Conservation (phyloP, 225 moss, liverwort and hornwort genomes). For the Marchantia polymorpha region DNA sequence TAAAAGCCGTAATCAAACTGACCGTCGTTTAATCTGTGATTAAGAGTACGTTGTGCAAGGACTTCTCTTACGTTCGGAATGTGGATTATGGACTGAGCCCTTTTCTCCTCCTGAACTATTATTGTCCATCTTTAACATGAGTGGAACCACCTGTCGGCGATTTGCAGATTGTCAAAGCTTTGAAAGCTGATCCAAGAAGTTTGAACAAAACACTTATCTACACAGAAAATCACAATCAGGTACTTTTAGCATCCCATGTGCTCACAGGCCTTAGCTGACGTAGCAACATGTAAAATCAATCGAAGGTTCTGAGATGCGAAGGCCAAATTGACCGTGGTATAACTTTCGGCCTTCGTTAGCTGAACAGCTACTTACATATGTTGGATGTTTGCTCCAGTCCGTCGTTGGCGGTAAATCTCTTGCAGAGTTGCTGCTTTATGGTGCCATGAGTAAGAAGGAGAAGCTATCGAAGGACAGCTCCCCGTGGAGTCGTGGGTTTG, state of each 20-base stretch:
- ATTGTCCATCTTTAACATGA: too few species aligned
- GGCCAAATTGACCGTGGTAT: neutral
- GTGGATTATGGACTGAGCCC: neutral
- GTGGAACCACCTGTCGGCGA: neutral
- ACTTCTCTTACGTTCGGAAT: neutral
- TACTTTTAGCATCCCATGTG: slow-evolving; percentile 14
- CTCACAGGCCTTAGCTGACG: neutral
- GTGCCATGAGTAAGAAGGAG: slow-evolving; percentile 13
- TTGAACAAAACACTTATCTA: slow-evolving; percentile 59
- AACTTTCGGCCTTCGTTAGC: neutral
- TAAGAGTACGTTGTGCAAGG: neutral
- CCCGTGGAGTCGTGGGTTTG: slow-evolving; percentile 46
- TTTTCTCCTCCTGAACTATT: too few species aligned
- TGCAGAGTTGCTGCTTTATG: slow-evolving; percentile 69
- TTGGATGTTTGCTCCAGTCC: slow-evolving; percentile 48
- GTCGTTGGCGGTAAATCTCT: slow-evolving; percentile 76
- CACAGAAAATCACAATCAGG: slow-evolving; percentile 96
- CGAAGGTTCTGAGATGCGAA: neutral
- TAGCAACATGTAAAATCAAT: neutral
- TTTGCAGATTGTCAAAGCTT: slow-evolving; percentile 68
- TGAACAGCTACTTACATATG: slow-evolving; percentile 6
- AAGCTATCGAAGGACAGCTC: slow-evolving; percentile 11
- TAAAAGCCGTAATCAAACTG: slow-evolving; percentile 6
- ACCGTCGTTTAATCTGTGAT: neutral
- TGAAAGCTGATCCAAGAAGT: slow-evolving; percentile 50